These are phyloP conservation scores for Fusarium sp. DNA, from an alignment of 2,329 filamentous ascomycete species.

Conservation along the genomic window DNA sequence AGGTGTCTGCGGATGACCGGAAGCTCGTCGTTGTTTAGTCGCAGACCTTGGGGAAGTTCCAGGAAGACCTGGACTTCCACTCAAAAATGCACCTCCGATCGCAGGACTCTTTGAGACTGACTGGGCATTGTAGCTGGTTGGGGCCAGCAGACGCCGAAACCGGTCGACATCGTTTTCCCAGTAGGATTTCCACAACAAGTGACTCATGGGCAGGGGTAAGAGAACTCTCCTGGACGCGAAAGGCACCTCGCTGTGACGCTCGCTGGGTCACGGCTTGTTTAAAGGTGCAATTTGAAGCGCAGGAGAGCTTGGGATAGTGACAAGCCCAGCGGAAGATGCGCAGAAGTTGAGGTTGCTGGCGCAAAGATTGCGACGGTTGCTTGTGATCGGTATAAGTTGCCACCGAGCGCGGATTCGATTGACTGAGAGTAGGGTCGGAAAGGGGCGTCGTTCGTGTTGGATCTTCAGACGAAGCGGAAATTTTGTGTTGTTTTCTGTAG, in stretches of 20 bases:
- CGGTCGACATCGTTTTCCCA: constrained; percentile 97
- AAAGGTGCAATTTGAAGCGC: constrained; percentile 73
- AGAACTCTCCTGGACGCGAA: constrained; percentile 61
- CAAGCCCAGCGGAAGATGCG: constrained; percentile 5
- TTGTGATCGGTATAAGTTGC: constrained; percentile 40
- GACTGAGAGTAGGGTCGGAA: constrained; percentile 16
- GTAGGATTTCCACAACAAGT: constrained; percentile 95
- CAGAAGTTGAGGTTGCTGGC: constrained; percentile 10
- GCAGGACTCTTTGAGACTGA: constrained; percentile 66
- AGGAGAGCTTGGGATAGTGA: constrained; percentile 41
- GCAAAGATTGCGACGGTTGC: constrained; percentile 28
- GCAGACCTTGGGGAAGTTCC: constrained; percentile 64
- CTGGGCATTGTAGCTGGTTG: constrained; percentile 71
- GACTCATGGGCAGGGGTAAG: constrained; percentile 78
- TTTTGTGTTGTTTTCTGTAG: not conserved
- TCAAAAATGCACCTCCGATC: constrained; percentile 52
- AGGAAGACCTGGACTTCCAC: constrained; percentile 57
- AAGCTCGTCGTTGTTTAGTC: constrained; percentile 65
- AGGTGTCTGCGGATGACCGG: constrained; percentile 60
- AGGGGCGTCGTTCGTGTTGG: constrained; percentile 15
- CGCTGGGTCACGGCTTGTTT: constrained; percentile 89
- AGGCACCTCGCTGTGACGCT: constrained; percentile 90
- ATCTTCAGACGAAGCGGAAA: not conserved
- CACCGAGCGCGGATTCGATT: constrained; percentile 35
- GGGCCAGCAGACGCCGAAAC: constrained; percentile 89